phyloP scores from a whole-genome alignment of 192 early-diverging fungal species.

The Dissophora globulifera region DNA sequence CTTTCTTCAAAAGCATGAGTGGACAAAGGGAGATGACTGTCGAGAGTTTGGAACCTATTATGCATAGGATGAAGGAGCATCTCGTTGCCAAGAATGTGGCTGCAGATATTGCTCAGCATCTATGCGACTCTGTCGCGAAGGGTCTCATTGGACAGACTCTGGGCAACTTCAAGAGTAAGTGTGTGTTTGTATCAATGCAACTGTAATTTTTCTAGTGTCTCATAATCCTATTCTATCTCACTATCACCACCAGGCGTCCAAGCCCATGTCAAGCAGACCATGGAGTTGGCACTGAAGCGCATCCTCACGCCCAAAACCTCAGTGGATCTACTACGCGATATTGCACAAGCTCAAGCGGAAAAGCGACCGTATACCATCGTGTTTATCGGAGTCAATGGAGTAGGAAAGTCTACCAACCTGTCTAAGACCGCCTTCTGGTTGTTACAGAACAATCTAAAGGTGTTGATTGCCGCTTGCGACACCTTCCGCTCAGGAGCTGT shows the following conservation, averaged over 20 bases:
- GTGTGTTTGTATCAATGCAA: too few species aligned
- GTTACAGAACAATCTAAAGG: constrained; percentile 87
- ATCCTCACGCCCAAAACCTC: constrained; percentile 92
- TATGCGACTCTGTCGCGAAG: constrained; percentile 81
- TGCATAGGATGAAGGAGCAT: constrained; percentile 92
- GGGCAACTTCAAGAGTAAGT: constrained; percentile 78
- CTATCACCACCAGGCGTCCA: constrained; percentile 67
- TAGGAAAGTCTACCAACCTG: constrained; percentile 92
- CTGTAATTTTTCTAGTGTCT: too few species aligned
- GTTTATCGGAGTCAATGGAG: constrained; percentile 97
- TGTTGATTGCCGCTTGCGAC: constrained; percentile 96
- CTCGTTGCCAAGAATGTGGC: constrained; percentile 95
- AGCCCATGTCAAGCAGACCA: constrained; percentile 76
- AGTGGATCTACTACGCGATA: constrained; percentile 91
- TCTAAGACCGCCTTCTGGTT: constrained; percentile 97
- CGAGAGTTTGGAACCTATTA: constrained; percentile 78
- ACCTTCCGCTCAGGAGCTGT: constrained; percentile 97
- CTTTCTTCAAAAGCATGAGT: constrained; percentile 79
- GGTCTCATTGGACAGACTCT: constrained; percentile 80
- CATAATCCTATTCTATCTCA: neutral
- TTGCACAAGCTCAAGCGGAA: constrained; percentile 73
- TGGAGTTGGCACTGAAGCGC: constrained; percentile 85
- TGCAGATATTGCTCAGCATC: constrained; percentile 83
- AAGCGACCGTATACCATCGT: constrained; percentile 87
- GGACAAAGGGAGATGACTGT: constrained; percentile 77